Evolutionary conservation across 768 basidiomycete genomes (phyloP), one percentile per base, ranked within the genome.

Genomic region (Rhodotorula kratochvilovae): DNA sequence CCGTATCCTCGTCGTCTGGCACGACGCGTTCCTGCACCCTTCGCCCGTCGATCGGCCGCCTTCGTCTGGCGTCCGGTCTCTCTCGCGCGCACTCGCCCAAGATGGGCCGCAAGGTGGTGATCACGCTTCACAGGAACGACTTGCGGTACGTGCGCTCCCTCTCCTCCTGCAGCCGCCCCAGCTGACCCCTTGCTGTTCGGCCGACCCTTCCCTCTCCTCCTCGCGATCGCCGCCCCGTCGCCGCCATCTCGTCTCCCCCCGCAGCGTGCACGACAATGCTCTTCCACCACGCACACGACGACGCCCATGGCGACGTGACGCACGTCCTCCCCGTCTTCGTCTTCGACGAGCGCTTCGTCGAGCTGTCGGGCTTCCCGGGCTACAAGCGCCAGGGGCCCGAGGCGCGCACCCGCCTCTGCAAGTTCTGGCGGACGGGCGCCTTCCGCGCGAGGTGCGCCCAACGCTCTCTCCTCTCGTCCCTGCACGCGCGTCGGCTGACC

Each of bases 271-370:
- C 55, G 78, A 80, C 71, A 77, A 79, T 61, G 76, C 67, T 77
- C 36, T 59, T 80, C 39, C 76, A 76, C 19, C 63, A 70, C 29
- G 78, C 77, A 53, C 76, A 78, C 56, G 55, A 71, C 36, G 23
- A 62, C 6, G 55, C 67, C 7, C 66, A 76, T 39, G 72, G 75
- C 29, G 71, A 76, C 35, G 72, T 80, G 50, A 81, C 80, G 25
- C 80, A 82, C 63, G 80, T 82, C 71, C 75, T 84, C 7, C 83
- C 83, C 2, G 60, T 83, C 56, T 83, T 80, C 74, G 81, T 83
- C 31, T 81, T 83, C 54, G 81, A 83, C 64, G 80, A 81, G 45
- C 78, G 81, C 15, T 78, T 79, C 61, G 66, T 83, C 57, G 82
- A 83, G 67, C 72, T 82, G 8, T 76, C 78, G 0, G 77, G 73